phyloP scores from a whole-genome alignment of 2,329 filamentous ascomycete species.

The Ophiostoma sp. region DNA sequence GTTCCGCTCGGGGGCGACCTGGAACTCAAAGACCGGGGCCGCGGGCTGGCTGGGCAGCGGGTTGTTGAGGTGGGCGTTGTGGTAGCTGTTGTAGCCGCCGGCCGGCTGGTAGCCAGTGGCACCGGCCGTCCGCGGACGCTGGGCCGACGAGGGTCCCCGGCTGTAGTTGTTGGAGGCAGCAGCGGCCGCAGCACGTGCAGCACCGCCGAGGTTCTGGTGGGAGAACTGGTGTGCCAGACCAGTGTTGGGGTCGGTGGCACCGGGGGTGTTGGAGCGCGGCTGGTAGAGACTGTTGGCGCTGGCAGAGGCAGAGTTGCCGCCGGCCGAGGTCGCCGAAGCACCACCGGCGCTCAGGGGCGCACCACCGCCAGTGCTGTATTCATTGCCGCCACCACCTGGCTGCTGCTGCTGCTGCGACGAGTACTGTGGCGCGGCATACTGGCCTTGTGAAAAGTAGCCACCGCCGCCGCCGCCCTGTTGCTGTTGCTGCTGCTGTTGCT shows the following conservation, averaged over 20 bases:
- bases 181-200: slow-evolving; percentile 58
- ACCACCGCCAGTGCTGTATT: slow-evolving; percentile 3
- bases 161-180: slow-evolving; percentile 56
- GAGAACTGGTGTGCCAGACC: slow-evolving; percentile 95
- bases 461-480: slow-evolving; percentile 33
- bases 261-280: slow-evolving; percentile 58
- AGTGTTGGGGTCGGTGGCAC: slow-evolving; percentile 73
- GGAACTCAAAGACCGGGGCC: slow-evolving; percentile 69
- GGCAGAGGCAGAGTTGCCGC: slow-evolving; percentile 11
- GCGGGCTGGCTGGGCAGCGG: slow-evolving; percentile 63
- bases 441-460: slow-evolving; percentile 63
- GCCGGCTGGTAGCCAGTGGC: slow-evolving; percentile 59
- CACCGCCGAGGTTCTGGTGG: slow-evolving; percentile 84
- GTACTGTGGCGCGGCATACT: slow-evolving; percentile 34
- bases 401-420: slow-evolving; percentile 34
- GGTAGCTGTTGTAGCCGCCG: slow-evolving; percentile 64
- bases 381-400: slow-evolving; percentile 37
- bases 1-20: slow-evolving; percentile 79
- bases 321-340: background rate
- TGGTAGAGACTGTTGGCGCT: slow-evolving; percentile 44
- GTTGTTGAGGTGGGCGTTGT: slow-evolving; percentile 49
- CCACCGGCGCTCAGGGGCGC: slow-evolving; percentile 31
- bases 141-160: slow-evolving; percentile 66
- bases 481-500: slow-evolving; percentile 31
- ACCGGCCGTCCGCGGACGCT: slow-evolving; percentile 83